Conservation (phyloP, 176 grass and related monocot genomes). For the Rhipidocladum racemiflorum region DNA sequence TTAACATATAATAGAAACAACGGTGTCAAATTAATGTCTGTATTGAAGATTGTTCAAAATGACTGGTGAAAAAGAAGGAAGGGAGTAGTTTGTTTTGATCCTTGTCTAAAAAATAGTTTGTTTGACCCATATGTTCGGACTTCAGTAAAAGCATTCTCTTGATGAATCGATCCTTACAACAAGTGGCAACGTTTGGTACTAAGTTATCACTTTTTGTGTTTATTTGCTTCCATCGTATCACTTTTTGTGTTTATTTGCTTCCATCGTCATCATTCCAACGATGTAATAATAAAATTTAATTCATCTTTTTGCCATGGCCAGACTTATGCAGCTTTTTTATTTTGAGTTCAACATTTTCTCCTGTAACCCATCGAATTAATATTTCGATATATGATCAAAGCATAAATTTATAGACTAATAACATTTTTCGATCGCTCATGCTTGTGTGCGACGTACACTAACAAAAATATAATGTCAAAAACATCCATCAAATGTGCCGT, state of each 20-base stretch:
- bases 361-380: background rate
- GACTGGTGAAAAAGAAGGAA: background rate
- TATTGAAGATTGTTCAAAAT: background rate
- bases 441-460: too few species aligned
- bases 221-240: background rate
- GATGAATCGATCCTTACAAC: background rate
- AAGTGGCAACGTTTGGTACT: background rate
- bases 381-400: background rate
- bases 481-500: too few species aligned
- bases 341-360: background rate
- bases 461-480: too few species aligned
- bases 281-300: background rate
- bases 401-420: background rate
- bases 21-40: background rate
- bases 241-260: background rate
- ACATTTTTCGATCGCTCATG: too few species aligned
- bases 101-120: background rate
- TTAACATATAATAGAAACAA: background rate
- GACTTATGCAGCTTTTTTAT: background rate
- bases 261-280: background rate
- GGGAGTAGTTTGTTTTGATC: background rate
- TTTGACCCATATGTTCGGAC: background rate
- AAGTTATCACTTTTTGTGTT: background rate
- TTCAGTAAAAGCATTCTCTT: background rate
- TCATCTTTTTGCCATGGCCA: background rate